Evolutionary conservation across 768 basidiomycete genomes (phyloP), one percentile per base, ranked within the genome.

Genomic region (Tephrocybe sp.): DNA sequence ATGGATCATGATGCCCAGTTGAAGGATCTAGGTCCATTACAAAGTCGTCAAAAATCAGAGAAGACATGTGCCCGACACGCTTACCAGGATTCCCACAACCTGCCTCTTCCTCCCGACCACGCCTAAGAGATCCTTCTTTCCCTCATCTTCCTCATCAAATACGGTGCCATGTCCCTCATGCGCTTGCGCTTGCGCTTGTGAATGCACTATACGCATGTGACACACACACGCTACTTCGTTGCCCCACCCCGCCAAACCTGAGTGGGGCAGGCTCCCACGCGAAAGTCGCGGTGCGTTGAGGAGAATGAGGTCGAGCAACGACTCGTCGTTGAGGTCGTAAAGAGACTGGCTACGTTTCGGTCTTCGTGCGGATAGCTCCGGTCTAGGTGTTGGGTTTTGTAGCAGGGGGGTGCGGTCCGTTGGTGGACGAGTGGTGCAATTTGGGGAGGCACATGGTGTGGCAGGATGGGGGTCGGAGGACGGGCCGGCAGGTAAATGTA

Each of bases 1-100:
- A 62, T 93, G 83, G 43, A 94, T 76, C 89, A 94, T 87, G 59
- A 95, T 90, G 40, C 93, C 83, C 2, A 88, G 61, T 78, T 95
- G 87, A 30, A 95, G 72, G 26, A 90, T 83, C 89, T 91, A 21
- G 21, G 40, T 23, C 11, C 23, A 42, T 21, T 3, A n/a, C n/a
- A 26, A 12, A 9, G 4, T 32, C 25, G 34, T 26, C 23, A n/a
- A 23, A 41, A 38, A 34, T 17, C 5, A 12, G 25, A 15, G 28
- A 26, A 34, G 49, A 45, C 33, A 39, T n/a, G 8, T 39, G 30
- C 18, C 4, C 28, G 46, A 23, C 4, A 33, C 21, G 68, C 81
- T 48, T 54, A 90, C 89, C 28, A 92, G 70, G 48, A 90, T 85
- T 2, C 89, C 85, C 43, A 93, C 78, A 37, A 93, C 71, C 59